Evolutionary conservation across 1,284 basidiomycete genomes (phyloP).

Genomic region (Testicularia cyperi): DNA sequence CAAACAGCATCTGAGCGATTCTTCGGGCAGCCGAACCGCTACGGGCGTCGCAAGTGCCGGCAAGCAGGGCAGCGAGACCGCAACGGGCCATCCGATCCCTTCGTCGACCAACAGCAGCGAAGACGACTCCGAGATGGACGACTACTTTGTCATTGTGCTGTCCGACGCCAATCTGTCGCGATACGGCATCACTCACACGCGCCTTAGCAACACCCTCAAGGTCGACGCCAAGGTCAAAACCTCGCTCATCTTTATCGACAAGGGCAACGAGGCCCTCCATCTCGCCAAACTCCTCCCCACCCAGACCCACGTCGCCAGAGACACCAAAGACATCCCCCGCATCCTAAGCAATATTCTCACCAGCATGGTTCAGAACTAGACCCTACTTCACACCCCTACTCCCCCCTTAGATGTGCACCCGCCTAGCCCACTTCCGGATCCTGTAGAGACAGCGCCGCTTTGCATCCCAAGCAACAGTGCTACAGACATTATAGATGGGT

Average conservation of each 20-base stretch:
- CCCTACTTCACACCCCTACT: background rate
- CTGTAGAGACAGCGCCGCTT: too few relatives aligned
- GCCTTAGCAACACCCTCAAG: slow-evolving; percentile 40
- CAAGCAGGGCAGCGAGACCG: too few relatives aligned
- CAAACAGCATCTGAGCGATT: background rate
- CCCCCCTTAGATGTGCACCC: too few relatives aligned
- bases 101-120: slow-evolving; percentile 19
- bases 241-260: slow-evolving; percentile 56
- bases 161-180: slow-evolving; percentile 60
- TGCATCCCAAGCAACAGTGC: too few relatives aligned
- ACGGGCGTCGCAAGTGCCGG: slow-evolving; percentile 3
- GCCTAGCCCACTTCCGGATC: too few relatives aligned
- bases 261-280: slow-evolving; percentile 41
- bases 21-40: background rate
- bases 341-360: slow-evolving; percentile 53
- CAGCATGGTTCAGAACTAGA: slow-evolving; percentile 37
- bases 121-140: slow-evolving; percentile 50
- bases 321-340: slow-evolving; percentile 50
- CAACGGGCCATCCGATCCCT: slow-evolving; percentile 6
- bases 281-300: slow-evolving; percentile 45
- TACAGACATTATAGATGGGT: too few relatives aligned
- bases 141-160: slow-evolving; percentile 61
- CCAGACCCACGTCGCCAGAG: slow-evolving; percentile 48
- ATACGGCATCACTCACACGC: slow-evolving; percentile 56
- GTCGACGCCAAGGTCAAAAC: slow-evolving; percentile 52